Base-by-base conservation (phyloP, 306 rosid species). In the Myrica gale region DNA sequence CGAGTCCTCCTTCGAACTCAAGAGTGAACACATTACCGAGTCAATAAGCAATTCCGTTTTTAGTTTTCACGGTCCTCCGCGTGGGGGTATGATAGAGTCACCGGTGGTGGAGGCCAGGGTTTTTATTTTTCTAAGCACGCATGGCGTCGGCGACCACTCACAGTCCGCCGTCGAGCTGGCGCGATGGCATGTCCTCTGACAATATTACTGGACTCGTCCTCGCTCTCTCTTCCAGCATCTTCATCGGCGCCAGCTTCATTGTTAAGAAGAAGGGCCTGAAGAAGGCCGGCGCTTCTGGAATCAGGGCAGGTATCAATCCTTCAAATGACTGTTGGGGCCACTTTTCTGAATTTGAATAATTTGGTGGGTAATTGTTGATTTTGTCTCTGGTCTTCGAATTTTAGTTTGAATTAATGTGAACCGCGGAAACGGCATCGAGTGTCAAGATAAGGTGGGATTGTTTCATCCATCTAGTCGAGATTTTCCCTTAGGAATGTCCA, bases 201-300 rank as follows among this genome's bases (percentile, higher is more conserved):
- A 93, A 93, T 61, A 44, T 93, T 4, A 93, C 91, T 58, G 98
- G 98, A 51, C 75, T 93, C 41, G 74, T 84, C 57, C 94, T 93
- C 42, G 98, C 89, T 75, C 89, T 93, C 19, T 93, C 98, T 1
- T 93, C 98, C 0, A 93, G 98, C 80, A 74, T 93, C 61, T 93
- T 93, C 72, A 93, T 93, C 53, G 98, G 98, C 19, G 95, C 92
- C 41, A 90, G 97, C 69, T 93, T 93, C 85, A 93, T 93, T 75
- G 97, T 93, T 41, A 93, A 93, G 71, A 93, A 93, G 76, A 93
- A 93, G 84, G 98, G 98, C 8, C 81, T 90, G 86, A 91, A 93
- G 88, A 93, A 81, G 75, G 98, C 98, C n/a, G 98, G 91, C 23
- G 92, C 98, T 47, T 83, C 91, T 47, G 98, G 98, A 76, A 50